Evolutionary conservation across 805 yeast species (phyloP), one percentile per base, ranked within the genome.

Genomic region (Candida ipomoeae): DNA sequence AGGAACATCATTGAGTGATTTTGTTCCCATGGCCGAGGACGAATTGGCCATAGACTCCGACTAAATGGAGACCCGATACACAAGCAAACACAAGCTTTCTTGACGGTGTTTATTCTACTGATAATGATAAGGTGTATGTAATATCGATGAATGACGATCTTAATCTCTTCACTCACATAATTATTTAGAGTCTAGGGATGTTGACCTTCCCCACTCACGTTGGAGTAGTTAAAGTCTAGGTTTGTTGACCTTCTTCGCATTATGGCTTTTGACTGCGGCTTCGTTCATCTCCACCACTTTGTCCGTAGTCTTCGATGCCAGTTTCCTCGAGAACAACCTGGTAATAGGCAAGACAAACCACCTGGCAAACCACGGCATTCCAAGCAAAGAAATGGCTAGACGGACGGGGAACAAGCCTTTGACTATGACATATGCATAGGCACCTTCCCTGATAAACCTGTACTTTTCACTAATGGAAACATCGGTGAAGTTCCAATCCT

Each of bases 381-480:
- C 65, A 43, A 74, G 60, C 45, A 84, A 58, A 38, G 84, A 79
- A 18, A 79, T 51, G 8, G 75, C 62, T 1, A 82, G 67, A 48
- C 89, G 68, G 2, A 81, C 46, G 0, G 89, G 88, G 53, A 82
- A 64, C 20, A 78, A 59, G 8, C 76, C 70, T 60, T 87, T 87
- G 11, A 86, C 89, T 3, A 84, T 67, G 4, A 84, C 85, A 58
- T 83, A 88, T 0, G 95, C 83, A 23, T 85, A 75, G 0, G 91
- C 90, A 8, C 95, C 95, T 55, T 86, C 87, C 56, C 83, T 63
- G 5, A 87, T 68, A 26, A 84, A 62, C 45, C 72, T 70, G 43
- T 84, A 72, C 54, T 82, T 81, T 34, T 81, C 82, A 39, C 72
- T 74, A 14, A 83, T 58, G 39, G 75, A 66, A 57, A 67, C 64